Base-by-base conservation (phyloP, 2,329 filamentous ascomycete genomes). In the Fusarium veterinarium region DNA sequence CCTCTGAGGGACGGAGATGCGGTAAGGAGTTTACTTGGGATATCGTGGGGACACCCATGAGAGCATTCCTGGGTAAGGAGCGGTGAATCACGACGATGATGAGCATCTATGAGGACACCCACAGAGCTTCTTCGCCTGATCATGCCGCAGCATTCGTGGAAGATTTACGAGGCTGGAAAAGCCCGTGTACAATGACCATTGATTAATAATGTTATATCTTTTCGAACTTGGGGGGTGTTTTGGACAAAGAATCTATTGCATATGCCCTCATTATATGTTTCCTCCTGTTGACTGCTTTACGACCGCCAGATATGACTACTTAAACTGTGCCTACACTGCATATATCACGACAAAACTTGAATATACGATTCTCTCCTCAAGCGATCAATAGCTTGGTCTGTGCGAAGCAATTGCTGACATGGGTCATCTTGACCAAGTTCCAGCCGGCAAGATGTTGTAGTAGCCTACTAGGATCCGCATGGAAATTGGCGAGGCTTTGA, bases 111-210 rank as follows among this genome's bases (percentile, higher is more conserved):
- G 71, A 60, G 44, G 53, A 68, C 46, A 70, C 49, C 51, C 48
- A 60, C 60, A 62, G 70, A 62, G 66, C 57, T 64, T 56, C 41
- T 60, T 61, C 60, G 53, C 59, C 69, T 48, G 59, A 55, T 55
- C 57, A 58, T 25, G 60, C 45, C 44, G 69, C 64, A 65, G 58
- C 51, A 65, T 44, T 45, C 58, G 72, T 60, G 71, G 64, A 75
- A 66, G 71, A 75, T 75, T 73, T 69, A 73, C 72, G 76, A 75
- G 77, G 78, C 76, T 77, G 68, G 68, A 71, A 75, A 76, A 76
- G 78, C 79, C 80, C 76, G 72, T 83, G 82, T 83, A 83, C 82
- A 83, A 83, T 81, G 82, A 82, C 78, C 77, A 72, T 80, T 82
- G 80, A 80, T 79, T 82, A 83, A 81, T 82, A 83, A 81, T 82